Evolutionary conservation across 1,139 yeast genomes (phyloP).

Genomic region (Zygoascus meyerae): DNA sequence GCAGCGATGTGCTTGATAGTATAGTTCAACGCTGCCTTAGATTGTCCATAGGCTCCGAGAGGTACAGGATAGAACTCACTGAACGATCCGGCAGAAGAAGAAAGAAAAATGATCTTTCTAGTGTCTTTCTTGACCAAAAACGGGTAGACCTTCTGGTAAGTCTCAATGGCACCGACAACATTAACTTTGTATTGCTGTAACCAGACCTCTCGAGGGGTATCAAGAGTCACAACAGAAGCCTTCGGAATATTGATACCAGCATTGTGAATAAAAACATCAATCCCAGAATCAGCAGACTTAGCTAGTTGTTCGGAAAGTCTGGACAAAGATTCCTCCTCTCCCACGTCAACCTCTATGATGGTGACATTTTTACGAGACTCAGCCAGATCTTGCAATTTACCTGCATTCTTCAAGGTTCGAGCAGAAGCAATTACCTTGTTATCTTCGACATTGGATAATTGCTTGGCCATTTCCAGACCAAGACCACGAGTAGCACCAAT

Average conservation of each 20-base stretch:
- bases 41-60: slow-evolving; percentile 32
- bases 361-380: slow-evolving; percentile 23
- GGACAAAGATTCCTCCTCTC: slow-evolving; percentile 18
- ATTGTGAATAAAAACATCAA: slow-evolving; percentile 45
- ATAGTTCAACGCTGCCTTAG: slow-evolving; percentile 36
- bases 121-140: slow-evolving; percentile 21
- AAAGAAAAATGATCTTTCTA: slow-evolving; percentile 23
- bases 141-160: slow-evolving; percentile 22
- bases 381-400: slow-evolving; percentile 12
- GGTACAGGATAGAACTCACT: slow-evolving; percentile 17
- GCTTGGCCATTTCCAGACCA: slow-evolving; percentile 31
- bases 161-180: slow-evolving; percentile 34
- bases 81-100: slow-evolving; percentile 29
- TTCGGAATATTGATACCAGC: slow-evolving; percentile 39
- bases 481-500: slow-evolving; percentile 35
- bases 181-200: slow-evolving; percentile 30
- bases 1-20: slow-evolving; percentile 23
- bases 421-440: slow-evolving; percentile 33
- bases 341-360: slow-evolving; percentile 25
- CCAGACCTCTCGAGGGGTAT: too few species aligned
- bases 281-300: slow-evolving; percentile 17
- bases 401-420: slow-evolving; percentile 18
- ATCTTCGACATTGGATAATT: slow-evolving; percentile 19
- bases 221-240: too few species aligned
- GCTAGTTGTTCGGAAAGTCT: slow-evolving; percentile 22